Conservation (phyloP, 257 asterid genomes). For the Mentha longifolia region DNA sequence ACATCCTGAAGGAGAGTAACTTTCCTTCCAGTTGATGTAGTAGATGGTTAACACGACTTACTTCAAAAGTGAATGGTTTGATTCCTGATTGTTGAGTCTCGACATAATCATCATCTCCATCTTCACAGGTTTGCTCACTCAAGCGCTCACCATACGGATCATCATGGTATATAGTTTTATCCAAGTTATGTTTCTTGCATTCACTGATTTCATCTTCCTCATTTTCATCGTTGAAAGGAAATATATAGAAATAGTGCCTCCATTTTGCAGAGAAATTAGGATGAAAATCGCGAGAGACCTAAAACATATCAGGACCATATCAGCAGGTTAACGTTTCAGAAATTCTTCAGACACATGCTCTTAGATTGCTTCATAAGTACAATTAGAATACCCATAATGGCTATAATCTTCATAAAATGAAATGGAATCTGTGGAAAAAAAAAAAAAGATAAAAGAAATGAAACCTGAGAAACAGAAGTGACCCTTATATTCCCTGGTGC, state of each 20-base stretch:
- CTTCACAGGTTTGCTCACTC: slow-evolving; percentile 37
- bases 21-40: slow-evolving; percentile 86
- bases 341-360: slow-evolving; percentile 22
- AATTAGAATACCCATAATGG: slow-evolving; percentile 18
- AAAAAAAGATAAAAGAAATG: background rate
- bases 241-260: slow-evolving; percentile 90
- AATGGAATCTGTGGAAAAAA: background rate
- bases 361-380: slow-evolving; percentile 12
- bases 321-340: slow-evolving; percentile 21
- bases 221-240: slow-evolving; percentile 64
- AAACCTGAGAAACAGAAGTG: slow-evolving; percentile 79
- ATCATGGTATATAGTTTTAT: slow-evolving; percentile 36
- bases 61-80: slow-evolving; percentile 66
- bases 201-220: slow-evolving; percentile 37
- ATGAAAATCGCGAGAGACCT: slow-evolving; percentile 95
- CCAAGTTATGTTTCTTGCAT: slow-evolving; percentile 37
- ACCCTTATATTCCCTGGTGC: slow-evolving; percentile 73
- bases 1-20: slow-evolving; percentile 82
- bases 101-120: slow-evolving; percentile 37
- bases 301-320: slow-evolving; percentile 26
- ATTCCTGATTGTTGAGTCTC: slow-evolving; percentile 40
- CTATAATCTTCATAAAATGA: slow-evolving; percentile 22
- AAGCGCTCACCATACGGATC: slow-evolving; percentile 34
- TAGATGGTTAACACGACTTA: slow-evolving; percentile 68
- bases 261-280: slow-evolving; percentile 98